These are phyloP conservation scores for Typha latifolia DNA, from an alignment of 176 grass and related monocot genomes.

Conservation along the genomic window DNA sequence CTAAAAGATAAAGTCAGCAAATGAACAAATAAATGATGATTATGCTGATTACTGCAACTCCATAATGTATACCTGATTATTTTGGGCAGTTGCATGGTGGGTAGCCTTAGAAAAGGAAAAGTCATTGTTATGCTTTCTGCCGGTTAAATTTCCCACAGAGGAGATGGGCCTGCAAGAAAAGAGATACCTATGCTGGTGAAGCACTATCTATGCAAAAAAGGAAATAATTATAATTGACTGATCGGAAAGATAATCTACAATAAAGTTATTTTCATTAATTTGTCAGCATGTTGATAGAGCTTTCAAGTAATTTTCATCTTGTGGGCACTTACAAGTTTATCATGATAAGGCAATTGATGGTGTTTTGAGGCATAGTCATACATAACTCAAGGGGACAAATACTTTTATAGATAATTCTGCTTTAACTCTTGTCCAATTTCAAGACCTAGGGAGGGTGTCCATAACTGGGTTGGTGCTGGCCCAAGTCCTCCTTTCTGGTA, in stretches of 20 bases:
- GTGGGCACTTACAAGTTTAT: background rate
- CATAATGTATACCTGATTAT: background rate
- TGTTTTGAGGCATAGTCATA: too few species aligned
- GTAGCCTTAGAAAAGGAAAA: slow-evolving; percentile 1
- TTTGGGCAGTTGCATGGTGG: background rate
- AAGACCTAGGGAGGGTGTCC: too few species aligned
- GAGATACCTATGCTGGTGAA: background rate
- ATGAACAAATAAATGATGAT: background rate
- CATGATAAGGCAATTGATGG: too few species aligned
- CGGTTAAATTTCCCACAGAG: background rate
- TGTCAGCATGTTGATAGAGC: background rate
- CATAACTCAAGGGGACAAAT: too few species aligned
- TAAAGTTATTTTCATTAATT: background rate
- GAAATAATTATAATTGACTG: background rate
- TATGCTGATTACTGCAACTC: background rate
- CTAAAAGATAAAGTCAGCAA: background rate
- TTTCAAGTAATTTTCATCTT: background rate
- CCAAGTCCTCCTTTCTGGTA: too few species aligned
- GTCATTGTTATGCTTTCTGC: background rate
- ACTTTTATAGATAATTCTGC: too few species aligned
- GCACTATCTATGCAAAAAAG: too few species aligned
- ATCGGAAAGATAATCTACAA: background rate
- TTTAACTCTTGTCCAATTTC: too few species aligned
- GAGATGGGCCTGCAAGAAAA: background rate
- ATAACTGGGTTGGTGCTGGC: too few species aligned